phyloP scores from a whole-genome alignment of 805 yeast genomes.

The Kazachstania taianensis region DNA sequence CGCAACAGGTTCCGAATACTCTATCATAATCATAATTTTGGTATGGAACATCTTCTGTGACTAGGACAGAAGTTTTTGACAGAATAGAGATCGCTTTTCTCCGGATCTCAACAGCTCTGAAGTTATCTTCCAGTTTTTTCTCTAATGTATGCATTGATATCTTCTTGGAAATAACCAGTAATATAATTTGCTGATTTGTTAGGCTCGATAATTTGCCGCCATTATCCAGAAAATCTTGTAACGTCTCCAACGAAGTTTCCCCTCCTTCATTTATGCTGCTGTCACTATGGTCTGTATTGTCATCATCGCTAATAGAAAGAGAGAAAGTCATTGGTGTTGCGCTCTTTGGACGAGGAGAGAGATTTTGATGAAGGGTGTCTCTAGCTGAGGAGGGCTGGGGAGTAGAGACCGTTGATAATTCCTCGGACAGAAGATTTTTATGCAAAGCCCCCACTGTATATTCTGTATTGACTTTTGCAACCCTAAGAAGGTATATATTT shows the following conservation, averaged over 20 bases:
- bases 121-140: conserved; percentile 77
- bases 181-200: conserved; percentile 61
- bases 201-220: conserved; percentile 62
- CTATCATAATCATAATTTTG: conserved; percentile 82
- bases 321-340: conserved; percentile 4
- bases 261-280: conserved; percentile 13
- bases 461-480: conserved; percentile 57
- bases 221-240: conserved; percentile 45
- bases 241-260: conserved; percentile 53
- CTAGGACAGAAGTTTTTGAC: conserved; percentile 73
- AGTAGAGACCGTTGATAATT: background rate
- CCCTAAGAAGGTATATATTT: conserved; percentile 78
- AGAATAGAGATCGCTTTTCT: conserved; percentile 82
- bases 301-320: conserved; percentile 9
- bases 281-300: conserved; percentile 21
- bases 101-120: conserved; percentile 89
- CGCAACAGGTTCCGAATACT: conserved; percentile 98
- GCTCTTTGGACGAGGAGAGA: background rate
- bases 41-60: conserved; percentile 66
- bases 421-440: background rate
- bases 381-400: background rate
- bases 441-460: conserved; percentile 24
- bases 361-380: background rate
- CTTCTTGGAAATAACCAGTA: conserved; percentile 62
- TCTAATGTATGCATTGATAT: conserved; percentile 91